phyloP scores from a whole-genome alignment of 2,329 filamentous ascomycete species.

The Piedraia hortae region DNA sequence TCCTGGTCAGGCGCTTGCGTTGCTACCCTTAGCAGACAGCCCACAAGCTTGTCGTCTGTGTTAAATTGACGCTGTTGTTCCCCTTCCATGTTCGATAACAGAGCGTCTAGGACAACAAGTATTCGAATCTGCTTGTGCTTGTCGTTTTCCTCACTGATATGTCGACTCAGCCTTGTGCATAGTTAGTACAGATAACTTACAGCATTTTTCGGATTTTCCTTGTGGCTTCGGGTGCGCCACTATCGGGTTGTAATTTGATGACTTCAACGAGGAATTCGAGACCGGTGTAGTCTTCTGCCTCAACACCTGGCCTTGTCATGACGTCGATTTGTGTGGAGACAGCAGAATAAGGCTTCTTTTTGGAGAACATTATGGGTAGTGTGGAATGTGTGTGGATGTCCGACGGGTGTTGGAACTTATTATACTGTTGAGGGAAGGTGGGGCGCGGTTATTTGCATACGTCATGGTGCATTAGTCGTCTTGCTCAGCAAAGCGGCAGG shows the following conservation, averaged over 20 bases:
- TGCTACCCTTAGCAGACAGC: too few species aligned
- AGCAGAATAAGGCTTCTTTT: slow-evolving; percentile 67
- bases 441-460: too few species aligned
- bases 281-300: slow-evolving; percentile 73
- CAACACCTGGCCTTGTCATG: slow-evolving; percentile 66
- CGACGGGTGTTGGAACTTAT: too few species aligned
- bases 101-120: slow-evolving; percentile 63
- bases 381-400: too few species aligned
- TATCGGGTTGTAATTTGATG: slow-evolving; percentile 52
- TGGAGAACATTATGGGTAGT: slow-evolving; percentile 2
- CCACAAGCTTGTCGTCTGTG: too few species aligned
- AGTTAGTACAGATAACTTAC: slow-evolving; percentile 16
- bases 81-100: too few species aligned
- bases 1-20: too few species aligned
- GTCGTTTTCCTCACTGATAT: too few species aligned
- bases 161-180: background rate
- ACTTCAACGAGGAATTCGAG: slow-evolving; percentile 88
- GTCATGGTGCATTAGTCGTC: too few species aligned
- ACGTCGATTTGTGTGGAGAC: slow-evolving; percentile 81
- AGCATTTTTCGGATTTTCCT: slow-evolving; percentile 89
- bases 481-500: too few species aligned
- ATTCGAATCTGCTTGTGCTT: slow-evolving; percentile 80
- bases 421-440: too few species aligned
- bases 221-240: slow-evolving; percentile 68
- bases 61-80: too few species aligned